Evolutionary conservation across 169 alveolate genomes (phyloP).

Genomic region (Plasmodium billcollinsi): DNA sequence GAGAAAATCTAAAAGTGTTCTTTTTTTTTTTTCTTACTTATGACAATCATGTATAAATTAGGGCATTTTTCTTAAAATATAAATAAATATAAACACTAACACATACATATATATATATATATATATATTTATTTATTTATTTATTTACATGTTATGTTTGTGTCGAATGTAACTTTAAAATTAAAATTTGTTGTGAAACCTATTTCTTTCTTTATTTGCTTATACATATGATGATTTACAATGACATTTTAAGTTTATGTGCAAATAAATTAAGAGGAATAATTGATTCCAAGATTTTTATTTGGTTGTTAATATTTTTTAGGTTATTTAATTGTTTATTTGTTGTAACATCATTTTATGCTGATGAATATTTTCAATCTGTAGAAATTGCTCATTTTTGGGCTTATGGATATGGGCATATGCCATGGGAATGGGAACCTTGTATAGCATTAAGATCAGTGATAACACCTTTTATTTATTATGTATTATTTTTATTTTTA

Average conservation of each 20-base stretch:
- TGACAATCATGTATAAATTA: no score
- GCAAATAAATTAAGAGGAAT: not conserved
- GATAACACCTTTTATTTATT: slow-evolving; percentile 83
- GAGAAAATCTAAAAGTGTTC: no score
- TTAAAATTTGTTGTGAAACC: not conserved
- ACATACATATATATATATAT: no score
- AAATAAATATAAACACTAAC: no score
- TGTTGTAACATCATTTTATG: slow-evolving; percentile 81
- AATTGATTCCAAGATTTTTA: not conserved
- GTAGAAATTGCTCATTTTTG: slow-evolving; percentile 85
- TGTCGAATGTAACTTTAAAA: no score
- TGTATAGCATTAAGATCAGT: slow-evolving; percentile 82
- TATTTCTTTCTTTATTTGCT: not conserved
- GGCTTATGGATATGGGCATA: slow-evolving; percentile 84
- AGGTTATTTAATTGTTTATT: slow-evolving; percentile 78
- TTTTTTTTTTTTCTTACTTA: no score
- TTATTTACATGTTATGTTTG: not conserved
- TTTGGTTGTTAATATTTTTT: slow-evolving; percentile 38
- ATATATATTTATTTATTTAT: not conserved
- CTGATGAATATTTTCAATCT: slow-evolving; percentile 90
- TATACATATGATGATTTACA: slow-evolving; percentile 9
- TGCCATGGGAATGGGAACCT: slow-evolving; percentile 90
- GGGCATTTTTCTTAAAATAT: no score
- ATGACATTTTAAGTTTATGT: slow-evolving; percentile 6
- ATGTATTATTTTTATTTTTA: slow-evolving; percentile 75